Evolutionary conservation across 805 yeast genomes (phyloP), one percentile per base, ranked within the genome.

Genomic region (Candida argentea): DNA sequence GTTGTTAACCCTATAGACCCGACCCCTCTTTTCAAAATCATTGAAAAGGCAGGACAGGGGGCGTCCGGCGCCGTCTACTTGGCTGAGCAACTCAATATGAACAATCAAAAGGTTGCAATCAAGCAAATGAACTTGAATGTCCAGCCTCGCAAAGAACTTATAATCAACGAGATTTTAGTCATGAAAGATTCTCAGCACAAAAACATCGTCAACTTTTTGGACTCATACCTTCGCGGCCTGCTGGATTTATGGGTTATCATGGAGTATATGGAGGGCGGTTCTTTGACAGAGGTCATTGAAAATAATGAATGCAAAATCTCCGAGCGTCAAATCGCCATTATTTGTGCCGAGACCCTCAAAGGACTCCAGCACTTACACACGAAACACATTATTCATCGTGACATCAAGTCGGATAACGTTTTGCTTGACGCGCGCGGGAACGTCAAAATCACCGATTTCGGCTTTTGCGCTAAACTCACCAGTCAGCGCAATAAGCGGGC

Each of bases 261-360:
- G 99, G 99, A 91, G 55, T 93, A 76, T 52, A 91, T 91, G 99
- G 96, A 93, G 58, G 98, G 98, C 30, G 99, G 99, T 1, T 82
- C 95, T 4, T 62, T 91, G 41, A 91, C 97, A 0, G 98, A 91
- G 57, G 83, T 93, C 22, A 87, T 93, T 46, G 95, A 86, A 32
- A 83, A 86, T 55, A 87, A 87, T 50, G 76, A 76, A 30, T 52
- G 44, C 38, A 67, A 71, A 26, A 57, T 91, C 42, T 69, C 71
- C 11, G 99, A 91, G 53, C 71, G 75, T 28, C 98, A 93, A 56
- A 91, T 93, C 39, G 83, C 96, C 2, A 74, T 87, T 3, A 85
- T 91, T 29, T 89, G 95, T 53, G 65, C 70, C 34, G 98, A 91
- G 50, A 85, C 96, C 0, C 71, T 87, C 15, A 76, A 77, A 52